Base-by-base conservation (phyloP, 768 basidiomycete genomes). In the Chalciporus sphaerocephalus region DNA sequence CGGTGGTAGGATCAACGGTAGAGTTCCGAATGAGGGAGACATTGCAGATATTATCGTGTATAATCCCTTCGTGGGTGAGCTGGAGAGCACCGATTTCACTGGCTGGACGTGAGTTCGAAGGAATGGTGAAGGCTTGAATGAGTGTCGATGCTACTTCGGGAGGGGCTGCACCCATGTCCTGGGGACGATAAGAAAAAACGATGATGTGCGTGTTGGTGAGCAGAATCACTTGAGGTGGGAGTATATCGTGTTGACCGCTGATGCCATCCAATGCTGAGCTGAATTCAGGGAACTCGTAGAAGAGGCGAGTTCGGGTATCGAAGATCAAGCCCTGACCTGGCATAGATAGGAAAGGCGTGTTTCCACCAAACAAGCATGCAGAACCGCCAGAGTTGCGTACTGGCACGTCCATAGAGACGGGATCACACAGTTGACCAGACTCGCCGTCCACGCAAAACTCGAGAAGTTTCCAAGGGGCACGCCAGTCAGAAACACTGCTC, bases 171-270 rank as follows among this genome's bases (percentile, higher is more conserved):
- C 1, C 17, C 3, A 8, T 9, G 4, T 23, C n/a, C 2, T 15
- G 11, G 12, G 8, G 21, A 8, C 11, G 40, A 21, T 34, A 10
- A 25, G 33, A 41, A 22, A 37, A 9, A 27, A 41, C 39, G 13
- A 49, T 16, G 12, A 49, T n/a, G n/a, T 50, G 47, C 0, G 49
- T 38, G 18, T 38, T 50, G 15, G 49, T 38, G 11, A 50, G 40
- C 33, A 42, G 22, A 12, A 50, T 30, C n/a, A 2, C 15, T 32
- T 32, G 30, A 15, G 13, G 13, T 6, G 30, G n/a, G 15, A 32
- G 15, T 5, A 32, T 32, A 32, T n/a, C n/a, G 2, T 6, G 15
- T 6, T 32, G 30, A 9, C 6, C 16, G 3, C 22, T 12, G 20
- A 35, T 43, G 18, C 18, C 45, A 16, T 43, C 41, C 16, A 36